Evolutionary conservation across 257 asterid genomes (phyloP).

Genomic region (Lantana camara): DNA sequence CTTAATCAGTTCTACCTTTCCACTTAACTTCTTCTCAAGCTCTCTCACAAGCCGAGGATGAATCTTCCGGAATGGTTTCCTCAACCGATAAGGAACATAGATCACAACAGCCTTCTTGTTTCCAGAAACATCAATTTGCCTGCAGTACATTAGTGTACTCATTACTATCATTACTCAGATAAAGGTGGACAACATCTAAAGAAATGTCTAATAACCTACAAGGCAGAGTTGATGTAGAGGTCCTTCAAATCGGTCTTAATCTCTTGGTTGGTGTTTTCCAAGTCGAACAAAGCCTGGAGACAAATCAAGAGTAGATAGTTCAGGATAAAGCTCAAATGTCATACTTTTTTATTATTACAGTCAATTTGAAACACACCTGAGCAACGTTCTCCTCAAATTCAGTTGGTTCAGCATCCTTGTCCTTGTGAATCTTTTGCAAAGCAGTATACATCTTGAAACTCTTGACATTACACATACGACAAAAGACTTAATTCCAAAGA

Average conservation of each 20-base stretch:
- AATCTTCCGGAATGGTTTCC: constrained; percentile 89
- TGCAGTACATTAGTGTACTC: constrained; percentile 25
- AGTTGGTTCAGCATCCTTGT: constrained; percentile 78
- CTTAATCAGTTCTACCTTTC: constrained; percentile 55
- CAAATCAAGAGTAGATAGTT: background rate
- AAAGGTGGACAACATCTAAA: background rate
- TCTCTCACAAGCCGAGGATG: constrained; percentile 84
- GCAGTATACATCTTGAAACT: constrained; percentile 76
- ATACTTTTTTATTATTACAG: background rate
- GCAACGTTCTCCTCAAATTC: constrained; percentile 86
- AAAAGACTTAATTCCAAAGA: background rate
- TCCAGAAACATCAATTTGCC: constrained; percentile 79
- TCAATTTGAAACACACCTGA: constrained; percentile 49
- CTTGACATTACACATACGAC: no score
- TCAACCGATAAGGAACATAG: constrained; percentile 79
- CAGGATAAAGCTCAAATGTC: background rate
- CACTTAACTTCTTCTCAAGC: constrained; percentile 95
- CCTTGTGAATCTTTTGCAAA: constrained; percentile 69
- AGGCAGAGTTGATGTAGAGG: constrained; percentile 79
- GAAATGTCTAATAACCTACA: constrained; percentile 47
- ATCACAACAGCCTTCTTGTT: constrained; percentile 86
- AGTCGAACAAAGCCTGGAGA: constrained; percentile 72
- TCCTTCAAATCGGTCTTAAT: constrained; percentile 86
- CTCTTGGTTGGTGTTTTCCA: constrained; percentile 86
- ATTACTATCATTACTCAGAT: constrained; percentile 3